Percentiles rank a stretch among this genome's conserved stretches.
phyloP scores from a whole-genome alignment of 805 yeast genomes.

The Yarrowia sp. region DNA sequence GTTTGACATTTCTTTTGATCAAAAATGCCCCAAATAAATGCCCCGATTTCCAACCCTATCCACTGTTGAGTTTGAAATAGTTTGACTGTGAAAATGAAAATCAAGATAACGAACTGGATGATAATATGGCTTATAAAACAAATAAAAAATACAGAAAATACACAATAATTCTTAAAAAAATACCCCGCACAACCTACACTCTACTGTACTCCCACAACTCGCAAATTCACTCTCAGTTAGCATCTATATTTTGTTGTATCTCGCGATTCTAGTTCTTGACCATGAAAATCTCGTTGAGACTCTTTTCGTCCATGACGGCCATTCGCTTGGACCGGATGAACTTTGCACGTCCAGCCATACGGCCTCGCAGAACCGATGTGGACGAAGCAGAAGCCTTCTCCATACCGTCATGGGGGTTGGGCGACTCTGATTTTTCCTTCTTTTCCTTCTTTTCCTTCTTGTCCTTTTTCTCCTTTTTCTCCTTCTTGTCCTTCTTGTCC shows the following conservation, averaged over 20 bases:
- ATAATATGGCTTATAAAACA: too few species aligned
- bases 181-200: not conserved
- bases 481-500: conserved; percentile 35
- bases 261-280: conserved; percentile 40
- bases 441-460: conserved; percentile 38
- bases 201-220: not conserved
- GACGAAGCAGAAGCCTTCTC: conserved; percentile 32
- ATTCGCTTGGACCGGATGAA: conserved; percentile 90
- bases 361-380: conserved; percentile 47
- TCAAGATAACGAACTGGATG: not conserved
- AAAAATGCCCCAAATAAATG: not conserved
- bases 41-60: not conserved
- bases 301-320: conserved; percentile 84
- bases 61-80: not conserved
- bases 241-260: conserved; percentile 18
- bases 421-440: conserved; percentile 32
- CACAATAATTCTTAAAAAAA: too few species aligned
- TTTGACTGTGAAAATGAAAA: not conserved
- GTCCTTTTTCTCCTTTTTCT: conserved; percentile 34
- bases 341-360: conserved; percentile 73
- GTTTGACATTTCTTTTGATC: too few species aligned
- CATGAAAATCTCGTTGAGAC: conserved; percentile 92
- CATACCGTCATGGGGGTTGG: conserved; percentile 37
- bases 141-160: too few species aligned
- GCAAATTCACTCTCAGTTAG: conserved; percentile 15